Conservation (phyloP, 192 early-diverging fungal genomes). For the Bifiguratus adelaidae region DNA sequence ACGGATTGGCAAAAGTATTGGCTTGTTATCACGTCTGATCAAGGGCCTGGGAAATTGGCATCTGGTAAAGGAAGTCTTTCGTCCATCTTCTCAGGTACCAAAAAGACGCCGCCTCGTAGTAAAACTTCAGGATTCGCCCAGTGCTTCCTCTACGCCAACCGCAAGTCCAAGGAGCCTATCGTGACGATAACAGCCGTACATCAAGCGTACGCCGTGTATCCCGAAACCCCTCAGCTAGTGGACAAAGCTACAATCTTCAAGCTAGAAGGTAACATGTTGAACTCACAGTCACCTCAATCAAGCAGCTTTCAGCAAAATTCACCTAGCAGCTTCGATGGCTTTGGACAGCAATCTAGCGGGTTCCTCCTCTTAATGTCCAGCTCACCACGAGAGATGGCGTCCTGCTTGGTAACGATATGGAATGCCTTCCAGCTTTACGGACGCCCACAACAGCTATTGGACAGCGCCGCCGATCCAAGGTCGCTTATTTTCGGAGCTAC, state of each 20-base stretch:
- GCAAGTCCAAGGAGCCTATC: constrained; percentile 34
- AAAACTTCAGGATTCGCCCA: constrained; percentile 20
- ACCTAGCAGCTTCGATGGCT: background rate
- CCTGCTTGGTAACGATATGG: constrained; percentile 26
- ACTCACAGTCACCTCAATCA: background rate
- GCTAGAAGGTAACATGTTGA: constrained; percentile 25
- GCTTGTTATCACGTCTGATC: constrained; percentile 21
- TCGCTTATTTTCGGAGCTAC: background rate
- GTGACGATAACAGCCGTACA: constrained; percentile 38
- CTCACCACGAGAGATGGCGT: constrained; percentile 18
- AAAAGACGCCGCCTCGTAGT: constrained; percentile 26
- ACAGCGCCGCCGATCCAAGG: constrained; percentile 4
- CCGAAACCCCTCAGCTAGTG: constrained; percentile 25
- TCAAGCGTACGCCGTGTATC: constrained; percentile 45
- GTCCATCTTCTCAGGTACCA: background rate
- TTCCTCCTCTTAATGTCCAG: constrained; percentile 15
- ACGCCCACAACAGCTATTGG: constrained; percentile 16
- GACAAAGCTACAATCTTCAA: constrained; percentile 21
- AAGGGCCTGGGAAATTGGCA: too few relatives aligned
- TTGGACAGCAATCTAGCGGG: background rate
- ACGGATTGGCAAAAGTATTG: constrained; percentile 36
- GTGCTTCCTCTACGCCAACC: constrained; percentile 34
- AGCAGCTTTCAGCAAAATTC: constrained; percentile 5
- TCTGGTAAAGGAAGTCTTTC: background rate
- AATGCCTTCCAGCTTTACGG: constrained; percentile 35